Percentiles rank a stretch among this genome's conserved stretches.
phyloP scores from a whole-genome alignment of 177 flowering plant genomes.

The Vitis hybrid region DNA sequence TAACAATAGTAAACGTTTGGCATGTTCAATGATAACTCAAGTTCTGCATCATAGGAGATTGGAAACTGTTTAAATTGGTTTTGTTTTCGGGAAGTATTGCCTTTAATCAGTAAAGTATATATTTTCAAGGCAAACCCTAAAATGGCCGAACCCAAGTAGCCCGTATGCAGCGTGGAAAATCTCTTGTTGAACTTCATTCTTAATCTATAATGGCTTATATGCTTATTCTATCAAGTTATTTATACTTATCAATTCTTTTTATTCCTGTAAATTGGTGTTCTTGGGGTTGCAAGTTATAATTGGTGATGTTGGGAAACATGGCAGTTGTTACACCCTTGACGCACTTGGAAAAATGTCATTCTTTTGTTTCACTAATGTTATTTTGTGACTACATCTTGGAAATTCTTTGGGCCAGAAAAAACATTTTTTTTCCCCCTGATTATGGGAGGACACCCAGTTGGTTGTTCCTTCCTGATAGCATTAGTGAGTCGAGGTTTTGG shows the following conservation, averaged over 20 bases:
- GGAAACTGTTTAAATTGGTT: too few relatives aligned
- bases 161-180: too few relatives aligned
- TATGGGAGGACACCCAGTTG: too few relatives aligned
- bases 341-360: background rate
- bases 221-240: background rate
- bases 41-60: too few relatives aligned
- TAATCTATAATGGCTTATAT: background rate
- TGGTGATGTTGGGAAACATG: background rate
- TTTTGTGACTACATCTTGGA: background rate
- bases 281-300: background rate
- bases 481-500: background rate
- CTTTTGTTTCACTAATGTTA: too few relatives aligned
- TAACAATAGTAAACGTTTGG: too few relatives aligned
- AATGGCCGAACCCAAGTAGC: too few relatives aligned
- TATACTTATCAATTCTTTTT: background rate
- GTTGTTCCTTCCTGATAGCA: background rate
- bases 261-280: background rate
- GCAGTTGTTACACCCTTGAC: background rate
- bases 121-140: too few relatives aligned
- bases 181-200: background rate
- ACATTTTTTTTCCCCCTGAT: background rate
- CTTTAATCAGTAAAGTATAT: too few relatives aligned
- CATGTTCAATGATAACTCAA: too few relatives aligned
- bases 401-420: background rate
- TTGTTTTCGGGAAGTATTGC: too few relatives aligned